Evolutionary conservation across 345 rosid species (phyloP), one percentile per base, ranked within the genome.

Genomic region (Orychophragmus violaceus): DNA sequence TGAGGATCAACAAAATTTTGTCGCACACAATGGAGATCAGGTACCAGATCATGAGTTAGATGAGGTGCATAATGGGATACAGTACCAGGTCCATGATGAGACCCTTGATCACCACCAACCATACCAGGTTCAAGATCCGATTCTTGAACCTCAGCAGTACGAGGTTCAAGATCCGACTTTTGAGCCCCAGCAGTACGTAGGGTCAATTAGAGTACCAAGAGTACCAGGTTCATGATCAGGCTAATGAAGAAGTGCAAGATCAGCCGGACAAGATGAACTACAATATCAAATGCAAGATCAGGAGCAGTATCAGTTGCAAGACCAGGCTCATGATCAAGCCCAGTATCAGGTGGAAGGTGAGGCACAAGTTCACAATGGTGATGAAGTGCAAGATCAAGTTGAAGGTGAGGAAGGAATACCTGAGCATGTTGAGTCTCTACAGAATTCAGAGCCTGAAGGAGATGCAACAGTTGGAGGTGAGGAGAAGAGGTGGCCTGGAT

Each of bases 401-500:
- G 77, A 44, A 23, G 60, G 54, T 13, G 66, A 64, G 56, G 89
- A 75, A n/a, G 79, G 72, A 28, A 46, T 33, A 30, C 66, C 80
- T 32, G 85, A 79, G 62, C 66, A 53, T 29, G 58, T 7, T 18
- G 77, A 78, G 53, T 35, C 64, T 53, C 39, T 48, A 45, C 76
- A 59, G 41, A 79, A 74, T 62, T 79, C 66, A 61, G 82, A 75
- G 29, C 59, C 75, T 66, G 86, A 78, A 36, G 82, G 46, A 16
- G 69, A 66, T 58, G 64, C 66, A 8, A 66, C 49, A 7, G 78
- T 16, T 74, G 90, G 71, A 56, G 83, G 67, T 17, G 86, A 69
- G 59, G 99, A 91, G 77, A 87, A 87, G 79, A 89, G 66, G 84
- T 95, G 99, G 99, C 98, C 96, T n/a, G 99, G 99, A 69, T 91